Base-by-base conservation (phyloP, 2,329 filamentous ascomycete genomes). In the Drechslerella dactyloides region DNA sequence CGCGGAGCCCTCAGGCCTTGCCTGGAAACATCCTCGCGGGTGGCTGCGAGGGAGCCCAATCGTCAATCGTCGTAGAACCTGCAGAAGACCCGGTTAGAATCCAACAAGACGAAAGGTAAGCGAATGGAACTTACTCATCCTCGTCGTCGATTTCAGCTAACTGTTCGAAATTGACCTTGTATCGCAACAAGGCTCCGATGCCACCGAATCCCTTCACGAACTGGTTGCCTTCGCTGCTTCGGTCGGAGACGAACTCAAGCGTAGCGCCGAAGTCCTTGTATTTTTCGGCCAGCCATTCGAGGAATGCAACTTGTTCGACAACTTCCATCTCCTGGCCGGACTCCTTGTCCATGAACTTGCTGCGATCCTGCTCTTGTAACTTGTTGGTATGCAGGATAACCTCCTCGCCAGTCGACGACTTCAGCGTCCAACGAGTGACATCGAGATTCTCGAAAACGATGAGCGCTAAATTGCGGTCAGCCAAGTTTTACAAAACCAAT, bases 91-190 rank as follows among this genome's bases (percentile, higher is more conserved):
- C n/a, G 10, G 50, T 60, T 46, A 62, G 33, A 11, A 50, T 27
- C 30, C 24, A 52, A 60, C 37, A 33, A 30, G 2, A 7, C 7
- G 7, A 10, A 11, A 4, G 70, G 1, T 4, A 44, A 11, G 40
- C 5, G 15, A 15, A 33, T 48, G 40, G 44, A 68, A 85, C 85
- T 86, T 93, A 93, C 80, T 97, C 93, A 82, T 93, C 90, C 80
- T 94, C 90, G 81, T 96, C 93, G 79, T 90, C 87, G 79, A 90
- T 85, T 81, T 97, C 94, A 81, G 89, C 90, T 81, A 99, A 86
- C 82, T 99, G 96, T 83, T 99, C 96, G 83, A 99, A 99, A 85
- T 99, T 99, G 85, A 99, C 91, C 85, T 97, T 97, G 88, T 99
- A 99, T 77, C 94, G 92, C 80, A 99, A 87, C 78, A 99, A 89